Evolutionary conservation across 495 filamentous ascomycete genomes (phyloP), one percentile per base, ranked within the genome.

Genomic region (Penicillium pulvis): DNA sequence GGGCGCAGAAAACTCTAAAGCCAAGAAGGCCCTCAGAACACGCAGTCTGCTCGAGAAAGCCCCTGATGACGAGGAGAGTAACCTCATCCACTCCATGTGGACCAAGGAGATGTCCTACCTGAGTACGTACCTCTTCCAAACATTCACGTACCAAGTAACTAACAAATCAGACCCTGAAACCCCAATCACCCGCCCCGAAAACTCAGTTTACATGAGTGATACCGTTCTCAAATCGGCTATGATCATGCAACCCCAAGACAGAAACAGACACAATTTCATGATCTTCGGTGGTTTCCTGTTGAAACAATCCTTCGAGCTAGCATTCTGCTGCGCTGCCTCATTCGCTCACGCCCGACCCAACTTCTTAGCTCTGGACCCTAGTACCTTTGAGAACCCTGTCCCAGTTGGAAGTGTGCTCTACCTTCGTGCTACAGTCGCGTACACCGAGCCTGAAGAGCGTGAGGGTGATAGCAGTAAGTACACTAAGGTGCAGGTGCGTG

Each of bases 241-340:
- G 63, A 91, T 95, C 56, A 95, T 95, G 91, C 90, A 93, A 63
- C 91, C 91, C 4, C 90, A 93, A 71, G 85, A 91, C 67, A 86
- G 90, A 35, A 93, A 93, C 71, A 79, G 90, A 3, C 90, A 93
- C 75, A 88, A 90, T 63, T 92, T 92, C 76, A 92, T 92, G 90
- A 92, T 95, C 51, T 95, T 93, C 65, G 91, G 91, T 23, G 91
- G 91, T 19, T 93, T 90, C 70, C 83, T 93, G 1, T 79, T 95
- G 0, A 91, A 91, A 68, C 84, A 88, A 59, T 88, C 88, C 4
- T 93, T 93, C 65, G 91, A 95, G 72, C 80, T 95, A 1, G 90
- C 91, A n/a, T 95, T 95, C 75, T 91, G 87, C 71, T 91, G 89
- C 68, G 89, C 87, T n/a, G 89, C 91, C 0, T 85, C 87, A 4